These are phyloP conservation scores for Melaleuca alternifolia DNA, from an alignment of 345 rosid genomes.

Conservation along the genomic window DNA sequence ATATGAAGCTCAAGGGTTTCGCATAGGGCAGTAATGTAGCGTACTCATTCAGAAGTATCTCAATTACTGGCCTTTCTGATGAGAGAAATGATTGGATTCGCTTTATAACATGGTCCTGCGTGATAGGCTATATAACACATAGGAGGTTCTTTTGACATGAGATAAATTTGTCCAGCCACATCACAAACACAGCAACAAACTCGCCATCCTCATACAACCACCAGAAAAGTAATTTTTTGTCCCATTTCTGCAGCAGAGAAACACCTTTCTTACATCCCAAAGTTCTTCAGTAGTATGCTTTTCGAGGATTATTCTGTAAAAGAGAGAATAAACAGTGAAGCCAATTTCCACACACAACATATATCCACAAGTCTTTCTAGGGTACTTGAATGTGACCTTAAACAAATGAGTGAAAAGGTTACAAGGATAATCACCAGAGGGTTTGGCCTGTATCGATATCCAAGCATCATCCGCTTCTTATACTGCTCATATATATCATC, in stretches of 20 bases:
- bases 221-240: not conserved
- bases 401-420: not conserved
- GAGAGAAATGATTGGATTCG: not conserved
- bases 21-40: not conserved
- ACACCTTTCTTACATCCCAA: not conserved
- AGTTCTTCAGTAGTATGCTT: not conserved
- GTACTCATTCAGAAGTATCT: not conserved
- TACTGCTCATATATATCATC: constrained; percentile 99
- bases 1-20: not conserved
- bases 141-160: not conserved
- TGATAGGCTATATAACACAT: not conserved
- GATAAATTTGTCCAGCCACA: not conserved
- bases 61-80: not conserved
- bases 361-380: not conserved
- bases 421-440: constrained; percentile 53
- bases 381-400: not conserved
- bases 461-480: constrained; percentile 99
- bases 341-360: not conserved
- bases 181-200: not conserved
- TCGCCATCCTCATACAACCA: not conserved
- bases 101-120: not conserved
- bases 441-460: constrained; percentile 88
- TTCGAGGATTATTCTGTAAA: not conserved
- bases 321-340: not conserved
- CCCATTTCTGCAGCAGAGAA: not conserved